These are phyloP conservation scores for Termitomyces sp. DNA, from an alignment of 768 basidiomycete genomes.

Conservation along the genomic window DNA sequence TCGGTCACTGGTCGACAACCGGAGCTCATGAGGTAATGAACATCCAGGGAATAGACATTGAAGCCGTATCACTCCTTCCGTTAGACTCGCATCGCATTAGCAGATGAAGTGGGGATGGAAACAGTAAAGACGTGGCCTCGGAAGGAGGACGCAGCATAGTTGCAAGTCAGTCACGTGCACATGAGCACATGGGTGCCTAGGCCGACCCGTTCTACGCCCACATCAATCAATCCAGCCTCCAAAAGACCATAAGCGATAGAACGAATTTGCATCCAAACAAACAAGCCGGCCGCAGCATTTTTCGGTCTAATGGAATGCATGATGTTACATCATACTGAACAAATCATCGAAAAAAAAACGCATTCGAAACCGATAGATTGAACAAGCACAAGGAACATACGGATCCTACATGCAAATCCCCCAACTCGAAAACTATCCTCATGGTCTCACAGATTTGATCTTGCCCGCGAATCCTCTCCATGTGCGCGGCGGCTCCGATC, in stretches of 20 bases:
- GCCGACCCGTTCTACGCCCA: not conserved
- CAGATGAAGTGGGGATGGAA: not conserved
- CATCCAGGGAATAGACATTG: not conserved
- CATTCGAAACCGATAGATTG: not conserved
- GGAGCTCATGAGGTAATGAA: not conserved
- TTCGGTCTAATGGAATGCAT: not conserved
- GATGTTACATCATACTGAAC: not conserved
- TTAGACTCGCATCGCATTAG: constrained; percentile 1
- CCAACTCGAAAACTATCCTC: not conserved
- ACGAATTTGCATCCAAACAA: not conserved
- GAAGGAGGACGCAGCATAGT: not conserved
- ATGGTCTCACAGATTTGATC: not conserved
- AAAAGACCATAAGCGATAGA: not conserved
- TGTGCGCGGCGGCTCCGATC: constrained; percentile 1
- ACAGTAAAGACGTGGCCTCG: not conserved
- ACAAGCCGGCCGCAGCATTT: too few relatives aligned
- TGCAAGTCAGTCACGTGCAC: not conserved
- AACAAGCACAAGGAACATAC: not conserved
- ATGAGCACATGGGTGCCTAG: not conserved
- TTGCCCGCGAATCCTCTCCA: not conserved
- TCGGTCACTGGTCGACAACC: not conserved
- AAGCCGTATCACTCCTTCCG: not conserved
- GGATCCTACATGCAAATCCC: not conserved
- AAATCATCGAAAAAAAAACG: not conserved
- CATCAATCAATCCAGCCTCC: not conserved